Base-by-base conservation (phyloP, 176 grass and related monocot genomes). In the Oryza officinalis region DNA sequence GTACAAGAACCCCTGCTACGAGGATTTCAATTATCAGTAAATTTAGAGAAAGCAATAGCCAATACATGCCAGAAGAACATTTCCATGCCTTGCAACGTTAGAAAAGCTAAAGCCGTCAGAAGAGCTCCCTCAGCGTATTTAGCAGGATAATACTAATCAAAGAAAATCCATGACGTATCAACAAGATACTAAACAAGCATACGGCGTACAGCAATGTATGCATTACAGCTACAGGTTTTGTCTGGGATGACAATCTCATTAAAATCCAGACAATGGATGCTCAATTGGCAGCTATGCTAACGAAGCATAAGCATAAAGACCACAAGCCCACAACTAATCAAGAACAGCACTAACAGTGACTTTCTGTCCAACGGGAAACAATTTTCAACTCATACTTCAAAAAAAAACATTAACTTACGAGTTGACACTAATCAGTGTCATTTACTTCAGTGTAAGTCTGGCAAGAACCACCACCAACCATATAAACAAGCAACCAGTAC, bases 401-500 rank as follows among this genome's bases (percentile, higher is more conserved):
- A 23, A 47, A 33, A 43, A 3, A 45, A 30, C 2, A 32, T 10
- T 31, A 75, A 37, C 71, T 50, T 18, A 28, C 10, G 27, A 30
- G 26, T 44, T 67, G 18, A 78, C 25, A 30, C 13, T 75, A 45
- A 13, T 20, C 77, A 23, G 13, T 27, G 28, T 27, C 22, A 63
- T 26, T 43, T 18, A n/a, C 79, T 77, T 59, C 38, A 65, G 15
- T 64, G 28, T 7, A 72, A 47, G 25, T 78, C 31, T 52, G 28
- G 33, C 46, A 28, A 27, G 20, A 41, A 18, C 15, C 33, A 32
- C 37, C 37, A 38, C 37, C 0, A 22, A 27, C 2, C 54, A 45
- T 60, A 65, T 22, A 23, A 72, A 67, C 44, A 86, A 72, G 45
- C 67, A 60, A 73, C 8, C 20, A 52, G 26, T 61, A 78, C 8